Conservation (phyloP, 257 asterid genomes). For the Euphrasia confusa region DNA sequence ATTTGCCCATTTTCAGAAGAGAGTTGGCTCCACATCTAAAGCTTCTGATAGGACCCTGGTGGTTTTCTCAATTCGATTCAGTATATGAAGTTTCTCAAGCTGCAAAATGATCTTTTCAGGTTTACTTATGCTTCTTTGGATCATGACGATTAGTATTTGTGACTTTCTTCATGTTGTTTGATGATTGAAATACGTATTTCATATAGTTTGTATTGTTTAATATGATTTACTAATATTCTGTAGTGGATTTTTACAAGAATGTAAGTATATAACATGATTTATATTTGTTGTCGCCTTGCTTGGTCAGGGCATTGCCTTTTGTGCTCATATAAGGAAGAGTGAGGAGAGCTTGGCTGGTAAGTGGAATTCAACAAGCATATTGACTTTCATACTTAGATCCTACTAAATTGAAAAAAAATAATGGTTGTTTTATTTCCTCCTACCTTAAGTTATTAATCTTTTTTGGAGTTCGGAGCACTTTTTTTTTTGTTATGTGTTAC, state of each 20-base stretch:
- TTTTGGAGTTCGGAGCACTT: too few relatives aligned
- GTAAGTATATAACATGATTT: not conserved
- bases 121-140: constrained; percentile 29
- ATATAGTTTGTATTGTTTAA: too few relatives aligned
- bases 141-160: constrained; percentile 13
- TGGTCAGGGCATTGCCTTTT: not conserved
- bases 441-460: too few relatives aligned
- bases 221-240: too few relatives aligned
- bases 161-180: not conserved
- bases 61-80: constrained; percentile 98
- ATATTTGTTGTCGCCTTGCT: not conserved
- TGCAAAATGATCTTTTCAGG: constrained; percentile 95
- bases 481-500: too few relatives aligned
- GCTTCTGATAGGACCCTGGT: constrained; percentile 95
- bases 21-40: constrained; percentile 90
- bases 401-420: too few relatives aligned
- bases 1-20: constrained; percentile 56
- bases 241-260: not conserved
- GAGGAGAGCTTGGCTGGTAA: too few relatives aligned
- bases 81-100: constrained; percentile 87
- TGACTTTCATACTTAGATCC: too few relatives aligned
- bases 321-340: too few relatives aligned
- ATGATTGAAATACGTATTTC: not conserved
- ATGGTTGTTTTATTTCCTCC: too few relatives aligned
- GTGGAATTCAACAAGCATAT: too few relatives aligned